phyloP scores from a whole-genome alignment of 2,329 filamentous ascomycete genomes.

The Fusarium sp. region DNA sequence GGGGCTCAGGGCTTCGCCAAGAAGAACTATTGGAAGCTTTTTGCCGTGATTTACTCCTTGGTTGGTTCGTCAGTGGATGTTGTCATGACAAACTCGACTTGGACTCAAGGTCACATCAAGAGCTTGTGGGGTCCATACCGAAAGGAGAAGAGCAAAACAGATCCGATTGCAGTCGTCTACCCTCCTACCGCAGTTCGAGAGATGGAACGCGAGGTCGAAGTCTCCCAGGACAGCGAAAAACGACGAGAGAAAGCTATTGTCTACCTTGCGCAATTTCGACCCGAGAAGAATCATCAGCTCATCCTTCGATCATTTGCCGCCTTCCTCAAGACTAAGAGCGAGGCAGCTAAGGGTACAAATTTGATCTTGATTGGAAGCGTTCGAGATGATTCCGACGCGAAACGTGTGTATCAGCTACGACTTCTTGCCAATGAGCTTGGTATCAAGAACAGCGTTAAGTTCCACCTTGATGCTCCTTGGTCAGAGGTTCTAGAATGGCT shows the following conservation, averaged over 20 bases:
- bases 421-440: slow-evolving; percentile 87
- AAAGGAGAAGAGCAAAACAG: slow-evolving; percentile 56
- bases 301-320: slow-evolving; percentile 86
- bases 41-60: slow-evolving; percentile 83
- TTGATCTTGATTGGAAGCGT: slow-evolving; percentile 92
- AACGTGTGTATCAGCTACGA: slow-evolving; percentile 87
- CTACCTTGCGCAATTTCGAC: slow-evolving; percentile 97
- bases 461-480: slow-evolving; percentile 92
- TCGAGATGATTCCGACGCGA: slow-evolving; percentile 83
- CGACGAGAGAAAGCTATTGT: slow-evolving; percentile 78
- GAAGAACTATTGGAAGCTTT: slow-evolving; percentile 85
- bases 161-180: slow-evolving; percentile 81
- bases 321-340: slow-evolving; percentile 69
- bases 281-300: slow-evolving; percentile 94
- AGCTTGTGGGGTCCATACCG: slow-evolving; percentile 78
- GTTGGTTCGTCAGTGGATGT: slow-evolving; percentile 88
- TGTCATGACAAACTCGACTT: slow-evolving; percentile 97
- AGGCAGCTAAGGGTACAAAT: slow-evolving; percentile 66
- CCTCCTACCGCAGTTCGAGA: slow-evolving; percentile 92
- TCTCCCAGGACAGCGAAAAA: slow-evolving; percentile 75
- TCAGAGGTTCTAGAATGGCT: slow-evolving; percentile 85
- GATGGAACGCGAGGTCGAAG: slow-evolving; percentile 77
- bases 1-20: slow-evolving; percentile 79
- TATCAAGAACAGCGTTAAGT: slow-evolving; percentile 85
- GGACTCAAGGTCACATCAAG: slow-evolving; percentile 88